Percentiles rank a stretch among this genome's conserved stretches.
phyloP scores from a whole-genome alignment of 2,329 filamentous ascomycete genomes.

The Neofusicoccum kwambonambiense region DNA sequence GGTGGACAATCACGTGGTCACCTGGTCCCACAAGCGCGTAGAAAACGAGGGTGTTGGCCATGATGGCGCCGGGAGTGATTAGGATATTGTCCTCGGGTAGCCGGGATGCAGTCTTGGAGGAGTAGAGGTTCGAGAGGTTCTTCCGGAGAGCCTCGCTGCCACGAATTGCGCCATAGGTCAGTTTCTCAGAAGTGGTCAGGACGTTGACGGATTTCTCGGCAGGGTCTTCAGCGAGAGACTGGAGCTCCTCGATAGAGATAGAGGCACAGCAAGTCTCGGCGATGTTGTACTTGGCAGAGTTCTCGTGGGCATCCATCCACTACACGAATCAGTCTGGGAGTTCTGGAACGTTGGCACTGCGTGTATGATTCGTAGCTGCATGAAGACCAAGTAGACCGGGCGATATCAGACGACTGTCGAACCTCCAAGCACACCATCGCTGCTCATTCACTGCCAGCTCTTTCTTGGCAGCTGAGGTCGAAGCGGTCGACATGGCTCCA shows the following conservation, averaged over 20 bases:
- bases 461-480: constrained; percentile 2
- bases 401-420: neutral
- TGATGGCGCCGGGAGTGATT: constrained; percentile 77
- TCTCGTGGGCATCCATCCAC: constrained; percentile 59
- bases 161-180: constrained; percentile 72
- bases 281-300: constrained; percentile 62
- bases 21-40: constrained; percentile 70
- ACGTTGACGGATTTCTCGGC: constrained; percentile 33
- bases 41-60: constrained; percentile 78
- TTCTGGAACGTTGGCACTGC: neutral
- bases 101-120: constrained; percentile 52
- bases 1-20: constrained; percentile 83
- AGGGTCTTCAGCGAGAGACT: constrained; percentile 53
- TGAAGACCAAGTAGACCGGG: too few relatives aligned
- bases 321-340: constrained; percentile 26
- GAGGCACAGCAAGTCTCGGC: constrained; percentile 78
- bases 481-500: neutral
- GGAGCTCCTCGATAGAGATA: constrained; percentile 56
- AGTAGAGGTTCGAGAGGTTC: constrained; percentile 66
- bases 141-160: constrained; percentile 64
- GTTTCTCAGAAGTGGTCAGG: constrained; percentile 54
- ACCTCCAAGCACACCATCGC: neutral
- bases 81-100: constrained; percentile 60
- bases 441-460: neutral
- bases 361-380: neutral